These are phyloP conservation scores for Straminergon stramineum DNA, from an alignment of 225 moss, liverwort and hornwort species.

Conservation along the genomic window DNA sequence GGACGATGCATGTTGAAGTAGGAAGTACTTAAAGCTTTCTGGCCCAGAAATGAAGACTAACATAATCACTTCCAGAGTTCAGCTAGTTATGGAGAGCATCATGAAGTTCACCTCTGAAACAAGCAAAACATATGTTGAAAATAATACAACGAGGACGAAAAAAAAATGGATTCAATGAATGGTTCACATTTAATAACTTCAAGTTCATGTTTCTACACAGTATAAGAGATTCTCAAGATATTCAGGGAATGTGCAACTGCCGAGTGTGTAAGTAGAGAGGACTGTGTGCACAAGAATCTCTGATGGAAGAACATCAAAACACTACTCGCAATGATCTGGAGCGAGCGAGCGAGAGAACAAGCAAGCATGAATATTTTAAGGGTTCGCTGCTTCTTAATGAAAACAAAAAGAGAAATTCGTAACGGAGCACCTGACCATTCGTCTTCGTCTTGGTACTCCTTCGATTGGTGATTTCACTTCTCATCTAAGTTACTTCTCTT, in stretches of 20 bases:
- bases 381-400: not conserved
- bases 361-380: not conserved
- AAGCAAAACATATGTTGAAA: not conserved
- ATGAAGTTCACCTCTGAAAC: not conserved
- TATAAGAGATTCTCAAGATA: not conserved
- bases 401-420: not conserved
- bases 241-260: not conserved
- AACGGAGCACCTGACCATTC: not conserved
- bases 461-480: conserved; percentile 3
- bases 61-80: not conserved
- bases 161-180: not conserved
- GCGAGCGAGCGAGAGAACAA: not conserved
- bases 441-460: not conserved
- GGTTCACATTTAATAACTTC: not conserved
- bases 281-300: not conserved
- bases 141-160: not conserved
- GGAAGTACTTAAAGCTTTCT: not conserved
- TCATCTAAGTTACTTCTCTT: not conserved
- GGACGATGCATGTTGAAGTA: not conserved
- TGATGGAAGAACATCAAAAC: not conserved
- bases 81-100: not conserved
- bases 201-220: not conserved
- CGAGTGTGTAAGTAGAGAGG: not conserved
- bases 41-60: not conserved
- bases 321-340: not conserved